phyloP scores from a whole-genome alignment of 1,284 basidiomycete species.

The Fistulina hepatica region DNA sequence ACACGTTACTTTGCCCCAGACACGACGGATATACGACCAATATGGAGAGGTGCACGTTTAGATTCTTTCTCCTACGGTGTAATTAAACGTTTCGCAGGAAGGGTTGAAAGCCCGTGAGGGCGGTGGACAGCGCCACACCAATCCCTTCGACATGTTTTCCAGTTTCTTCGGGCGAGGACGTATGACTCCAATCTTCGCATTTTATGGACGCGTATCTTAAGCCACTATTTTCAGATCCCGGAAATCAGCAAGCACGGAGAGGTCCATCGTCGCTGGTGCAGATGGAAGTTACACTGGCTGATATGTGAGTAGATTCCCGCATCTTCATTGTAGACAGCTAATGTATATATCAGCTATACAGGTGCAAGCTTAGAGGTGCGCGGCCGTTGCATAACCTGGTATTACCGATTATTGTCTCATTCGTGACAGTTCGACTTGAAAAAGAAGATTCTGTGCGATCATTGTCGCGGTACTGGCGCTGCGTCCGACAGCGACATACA shows the following conservation, averaged over 20 bases:
- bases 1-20: constrained; percentile 34
- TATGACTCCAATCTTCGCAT: constrained; percentile 26
- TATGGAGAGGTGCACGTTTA: constrained; percentile 70
- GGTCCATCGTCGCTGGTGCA: constrained; percentile 80
- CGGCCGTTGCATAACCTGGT: constrained; percentile 8
- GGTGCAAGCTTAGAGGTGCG: constrained; percentile 75
- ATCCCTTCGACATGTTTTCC: constrained; percentile 91
- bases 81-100: constrained; percentile 37
- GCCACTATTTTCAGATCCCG: constrained; percentile 23
- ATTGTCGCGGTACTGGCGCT: constrained; percentile 87
- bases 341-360: constrained; percentile 41
- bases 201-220: not conserved
- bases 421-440: constrained; percentile 72
- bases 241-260: constrained; percentile 61
- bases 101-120: constrained; percentile 82
- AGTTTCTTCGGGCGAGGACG: constrained; percentile 80
- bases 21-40: constrained; percentile 84
- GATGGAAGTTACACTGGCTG: constrained; percentile 76
- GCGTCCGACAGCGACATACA: constrained; percentile 81
- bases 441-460: constrained; percentile 83
- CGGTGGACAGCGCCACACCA: constrained; percentile 50
- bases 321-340: not conserved
- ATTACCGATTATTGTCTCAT: constrained; percentile 1
- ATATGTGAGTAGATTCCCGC: constrained; percentile 48
- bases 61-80: constrained; percentile 1